Evolutionary conservation across 1,139 yeast species (phyloP), one percentile per base, ranked within the genome.

Genomic region (Protomyces arabidopsidicola): DNA sequence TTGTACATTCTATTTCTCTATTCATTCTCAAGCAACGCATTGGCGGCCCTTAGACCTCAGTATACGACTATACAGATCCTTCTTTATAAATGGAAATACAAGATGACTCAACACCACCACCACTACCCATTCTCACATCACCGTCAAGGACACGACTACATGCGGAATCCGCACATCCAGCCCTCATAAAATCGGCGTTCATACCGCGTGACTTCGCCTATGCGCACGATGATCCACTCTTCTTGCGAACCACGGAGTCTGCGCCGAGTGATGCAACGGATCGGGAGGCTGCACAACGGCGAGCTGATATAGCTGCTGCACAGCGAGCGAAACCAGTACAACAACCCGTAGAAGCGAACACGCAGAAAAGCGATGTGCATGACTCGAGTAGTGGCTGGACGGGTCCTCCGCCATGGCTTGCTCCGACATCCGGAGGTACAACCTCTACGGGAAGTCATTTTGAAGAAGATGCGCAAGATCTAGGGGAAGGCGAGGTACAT

Each of bases 401-500:
- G n/a, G 62, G 50, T 39, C 56, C 62, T 6, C 62, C 62, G 45
- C 62, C 62, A 27, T 58, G 62, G 62, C 52, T 58, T 36, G 56
- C 53, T 22, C 38, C 61, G 14, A 24, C 53, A 2, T 52, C 31
- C 6, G 55, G 38, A 2, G 24, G 24, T 14, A 20, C 24, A 9
- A 10, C 52, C 24, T 24, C 18, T 20, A 55, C 18, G 9, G 12
- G 35, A 12, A 31, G 3, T 16, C 16, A 39, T 22, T 45, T 50
- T 34, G 62, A 58, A 18, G 61, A 57, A 65, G 20, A 27, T 56
- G 55, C 18, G 60, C 60, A 34, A 24, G 52, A 39, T 16, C 20
- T 39, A 45, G 52, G 34, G 18, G 66, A 60, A 20, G 79, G 77
- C 66, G 83, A 79, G 67, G 75, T 83, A 52, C 81, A 81, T 67